These are phyloP conservation scores for Hypoxylon crocopeplum DNA, from an alignment of 495 filamentous ascomycete species.

Conservation along the genomic window DNA sequence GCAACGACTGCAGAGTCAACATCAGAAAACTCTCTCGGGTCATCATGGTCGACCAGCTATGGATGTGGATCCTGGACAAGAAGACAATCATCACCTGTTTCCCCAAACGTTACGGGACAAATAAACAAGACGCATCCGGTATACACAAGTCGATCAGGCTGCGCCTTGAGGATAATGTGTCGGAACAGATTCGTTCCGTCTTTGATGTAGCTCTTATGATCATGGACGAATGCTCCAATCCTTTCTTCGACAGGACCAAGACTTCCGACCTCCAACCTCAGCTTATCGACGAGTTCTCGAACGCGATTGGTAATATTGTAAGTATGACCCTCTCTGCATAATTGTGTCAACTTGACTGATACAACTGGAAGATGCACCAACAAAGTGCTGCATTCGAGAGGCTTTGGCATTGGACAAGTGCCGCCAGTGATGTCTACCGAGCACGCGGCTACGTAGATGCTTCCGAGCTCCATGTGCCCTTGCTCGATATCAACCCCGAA, in stretches of 20 bases:
- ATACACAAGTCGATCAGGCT: slow-evolving; percentile 65
- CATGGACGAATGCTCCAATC: slow-evolving; percentile 67
- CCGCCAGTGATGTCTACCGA: slow-evolving; percentile 36
- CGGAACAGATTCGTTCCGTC: slow-evolving; percentile 68
- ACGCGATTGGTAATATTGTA: slow-evolving; percentile 51
- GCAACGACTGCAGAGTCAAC: slow-evolving; percentile 41
- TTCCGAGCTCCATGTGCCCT: slow-evolving; percentile 49
- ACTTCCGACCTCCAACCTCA: slow-evolving; percentile 66
- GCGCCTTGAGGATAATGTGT: slow-evolving; percentile 38
- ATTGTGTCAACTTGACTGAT: not conserved
- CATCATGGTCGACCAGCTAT: slow-evolving; percentile 79
- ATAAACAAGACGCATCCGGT: slow-evolving; percentile 70
- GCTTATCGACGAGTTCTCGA: slow-evolving; percentile 74
- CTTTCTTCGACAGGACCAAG: slow-evolving; percentile 69
- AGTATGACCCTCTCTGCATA: slow-evolving; percentile 21
- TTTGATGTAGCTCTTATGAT: slow-evolving; percentile 73
- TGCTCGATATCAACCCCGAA: slow-evolving; percentile 72
- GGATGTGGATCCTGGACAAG: slow-evolving; percentile 75
- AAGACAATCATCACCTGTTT: slow-evolving; percentile 73
- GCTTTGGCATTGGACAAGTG: slow-evolving; percentile 47
- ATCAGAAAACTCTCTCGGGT: slow-evolving; percentile 62
- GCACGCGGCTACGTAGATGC: slow-evolving; percentile 35
- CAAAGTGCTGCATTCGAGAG: slow-evolving; percentile 45
- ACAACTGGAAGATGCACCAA: slow-evolving; percentile 52
- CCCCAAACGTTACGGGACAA: slow-evolving; percentile 70